Evolutionary conservation across 352 stramenopile species (phyloP), one percentile per base, ranked within the genome.

Genomic region (Phytophthora sp.): DNA sequence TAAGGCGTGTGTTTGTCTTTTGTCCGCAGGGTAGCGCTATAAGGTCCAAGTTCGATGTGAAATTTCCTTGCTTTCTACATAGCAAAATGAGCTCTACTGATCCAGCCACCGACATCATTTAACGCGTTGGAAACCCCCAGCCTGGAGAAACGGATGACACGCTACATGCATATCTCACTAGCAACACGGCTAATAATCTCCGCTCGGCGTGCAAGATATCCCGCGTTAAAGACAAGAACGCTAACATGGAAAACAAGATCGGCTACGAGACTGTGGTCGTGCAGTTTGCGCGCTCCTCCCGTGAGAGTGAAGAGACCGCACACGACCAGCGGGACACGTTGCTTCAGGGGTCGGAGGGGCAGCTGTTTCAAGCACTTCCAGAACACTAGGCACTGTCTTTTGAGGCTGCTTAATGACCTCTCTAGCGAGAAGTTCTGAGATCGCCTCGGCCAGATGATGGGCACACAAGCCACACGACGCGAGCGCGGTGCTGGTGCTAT

Each of bases 371-470:
- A 29, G 18, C n/a, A 9, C 20, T 26, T 4, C 1, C 39, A 20
- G 4, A 47, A 47, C 9, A 47, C 39, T 7, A 47, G 15, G 16
- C n/a, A 47, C 21, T 47, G 39, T 13, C 8, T 23, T 21, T 59
- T 59, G n/a, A 36, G 51, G 5, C 16, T 59, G 21, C 21, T 59
- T 2, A 59, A 50, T 27, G 36, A 29, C 18, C 51, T 59, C 24
- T 59, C 50, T 26, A 41, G 51, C 11, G 49, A 46, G 6, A n/a
- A 16, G 18, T 56, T 56, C 49, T 55, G 30, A 30, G 31, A 57
- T 11, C 20, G 50, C 6, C 50, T 57, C 18, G 50, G 21, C 1
- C 31, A 45, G 33, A 57, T n/a, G n/a, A n/a, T 57, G 50, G 33
- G 35, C 23, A 35, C 33, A 11, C 33, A 45, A 7, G 33, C 33